Percentiles rank a stretch among this genome's conserved stretches.
phyloP scores from a whole-genome alignment of 371 early-diverging fungal genomes.

The Gilbertella persicaria region DNA sequence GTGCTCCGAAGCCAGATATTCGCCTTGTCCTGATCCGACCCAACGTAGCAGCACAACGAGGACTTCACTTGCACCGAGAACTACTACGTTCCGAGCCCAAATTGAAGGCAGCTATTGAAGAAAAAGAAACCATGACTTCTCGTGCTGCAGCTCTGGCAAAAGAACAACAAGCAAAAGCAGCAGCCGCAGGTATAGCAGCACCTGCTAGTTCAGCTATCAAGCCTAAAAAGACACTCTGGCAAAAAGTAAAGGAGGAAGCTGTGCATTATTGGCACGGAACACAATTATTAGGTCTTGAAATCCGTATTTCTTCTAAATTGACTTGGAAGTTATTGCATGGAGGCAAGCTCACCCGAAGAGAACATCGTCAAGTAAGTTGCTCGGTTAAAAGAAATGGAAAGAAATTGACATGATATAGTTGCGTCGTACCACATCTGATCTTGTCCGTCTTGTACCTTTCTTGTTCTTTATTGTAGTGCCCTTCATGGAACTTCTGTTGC shows the following conservation, averaged over 20 bases:
- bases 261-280: constrained; percentile 96
- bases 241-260: constrained; percentile 87
- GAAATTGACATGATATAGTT: constrained; percentile 47
- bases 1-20: constrained; percentile 3
- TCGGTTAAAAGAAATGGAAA: not conserved
- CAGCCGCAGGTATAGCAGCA: constrained; percentile 12
- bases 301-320: constrained; percentile 83
- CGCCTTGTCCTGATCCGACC: constrained; percentile 19
- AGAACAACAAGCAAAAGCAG: constrained; percentile 31
- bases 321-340: constrained; percentile 79
- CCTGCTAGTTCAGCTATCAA: constrained; percentile 31
- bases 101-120: constrained; percentile 19
- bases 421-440: constrained; percentile 84
- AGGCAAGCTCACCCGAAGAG: constrained; percentile 82
- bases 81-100: constrained; percentile 31
- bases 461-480: constrained; percentile 91
- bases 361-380: constrained; percentile 77
- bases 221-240: constrained; percentile 73
- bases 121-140: constrained; percentile 47
- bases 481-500: constrained; percentile 92
- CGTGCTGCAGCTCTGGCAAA: constrained; percentile 45
- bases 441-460: constrained; percentile 91
- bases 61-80: constrained; percentile 20
- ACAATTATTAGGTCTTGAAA: constrained; percentile 89
- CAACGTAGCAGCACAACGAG: constrained; percentile 16